These are phyloP conservation scores for Eucalyptus tenuipes DNA, from an alignment of 345 rosid genomes.

Conservation along the genomic window DNA sequence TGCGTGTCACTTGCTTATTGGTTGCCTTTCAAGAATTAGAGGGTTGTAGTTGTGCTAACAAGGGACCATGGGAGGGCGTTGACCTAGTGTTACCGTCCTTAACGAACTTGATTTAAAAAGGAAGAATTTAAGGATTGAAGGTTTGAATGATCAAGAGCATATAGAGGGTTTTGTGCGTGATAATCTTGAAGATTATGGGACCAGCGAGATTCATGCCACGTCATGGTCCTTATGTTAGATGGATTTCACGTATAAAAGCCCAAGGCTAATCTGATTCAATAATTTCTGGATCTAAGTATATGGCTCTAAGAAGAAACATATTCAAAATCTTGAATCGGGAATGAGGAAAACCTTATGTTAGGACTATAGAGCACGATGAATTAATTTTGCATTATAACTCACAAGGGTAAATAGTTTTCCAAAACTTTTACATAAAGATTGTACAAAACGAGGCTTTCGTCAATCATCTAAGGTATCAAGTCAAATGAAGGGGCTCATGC, in stretches of 20 bases:
- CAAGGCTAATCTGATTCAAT: neutral
- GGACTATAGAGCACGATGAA: neutral
- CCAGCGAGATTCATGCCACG: neutral
- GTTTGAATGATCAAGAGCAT: neutral
- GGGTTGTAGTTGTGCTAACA: neutral
- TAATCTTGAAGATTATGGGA: neutral
- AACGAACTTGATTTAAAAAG: neutral
- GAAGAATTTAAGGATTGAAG: neutral
- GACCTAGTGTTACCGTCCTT: neutral
- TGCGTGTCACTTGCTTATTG: neutral
- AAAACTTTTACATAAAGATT: too few species aligned
- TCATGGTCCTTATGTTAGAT: neutral
- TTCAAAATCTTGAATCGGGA: neutral
- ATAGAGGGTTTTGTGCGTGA: neutral
- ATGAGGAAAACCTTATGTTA: neutral
- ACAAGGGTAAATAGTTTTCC: neutral
- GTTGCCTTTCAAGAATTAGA: neutral
- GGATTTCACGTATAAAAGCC: rapidly evolving
- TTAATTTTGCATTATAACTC: neutral
- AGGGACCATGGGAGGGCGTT: neutral
- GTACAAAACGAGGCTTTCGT: neutral
- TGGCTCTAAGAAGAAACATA: neutral
- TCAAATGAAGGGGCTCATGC: neutral
- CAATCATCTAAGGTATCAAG: neutral
- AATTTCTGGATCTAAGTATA: neutral